Evolutionary conservation across 768 basidiomycete genomes (phyloP).

Genomic region (Cubamyces lactineus): DNA sequence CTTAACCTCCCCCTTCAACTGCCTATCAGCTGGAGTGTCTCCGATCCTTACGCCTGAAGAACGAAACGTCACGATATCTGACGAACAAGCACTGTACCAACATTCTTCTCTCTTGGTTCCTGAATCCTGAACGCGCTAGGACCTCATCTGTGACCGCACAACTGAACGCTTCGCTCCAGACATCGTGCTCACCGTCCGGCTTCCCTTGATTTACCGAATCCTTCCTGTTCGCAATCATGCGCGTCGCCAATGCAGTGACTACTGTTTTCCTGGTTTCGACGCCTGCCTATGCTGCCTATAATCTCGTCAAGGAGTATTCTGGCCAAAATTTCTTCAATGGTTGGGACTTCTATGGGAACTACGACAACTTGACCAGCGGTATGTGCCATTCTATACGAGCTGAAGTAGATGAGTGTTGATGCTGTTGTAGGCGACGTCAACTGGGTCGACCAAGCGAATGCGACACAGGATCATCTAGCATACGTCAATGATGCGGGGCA

Average conservation of each 20-base stretch:
- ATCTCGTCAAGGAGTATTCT: conserved; percentile 41
- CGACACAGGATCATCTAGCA: conserved; percentile 53
- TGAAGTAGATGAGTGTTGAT: neutral
- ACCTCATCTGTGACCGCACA: too few species aligned
- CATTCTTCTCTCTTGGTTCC: too few species aligned
- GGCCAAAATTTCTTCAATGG: conserved; percentile 46
- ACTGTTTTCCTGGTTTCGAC: conserved; percentile 16
- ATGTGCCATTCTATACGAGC: conserved; percentile 1
- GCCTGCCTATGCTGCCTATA: conserved; percentile 31
- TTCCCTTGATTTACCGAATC: neutral
- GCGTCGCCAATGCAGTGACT: neutral
- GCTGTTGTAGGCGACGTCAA: conserved; percentile 65
- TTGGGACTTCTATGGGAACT: conserved; percentile 48
- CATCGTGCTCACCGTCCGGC: neutral
- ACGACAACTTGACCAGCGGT: conserved; percentile 42
- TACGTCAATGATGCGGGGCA: conserved; percentile 63
- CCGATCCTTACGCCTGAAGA: too few species aligned
- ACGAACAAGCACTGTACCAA: too few species aligned
- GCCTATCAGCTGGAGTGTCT: neutral
- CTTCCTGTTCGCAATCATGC: conserved; percentile 5
- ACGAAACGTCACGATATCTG: too few species aligned
- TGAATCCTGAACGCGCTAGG: too few species aligned
- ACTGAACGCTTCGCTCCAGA: too few species aligned
- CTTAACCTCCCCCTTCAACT: neutral
- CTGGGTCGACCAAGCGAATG: conserved; percentile 53